These are phyloP conservation scores for Lithospermum erythrorhizon DNA, from an alignment of 257 asterid genomes.

Conservation along the genomic window DNA sequence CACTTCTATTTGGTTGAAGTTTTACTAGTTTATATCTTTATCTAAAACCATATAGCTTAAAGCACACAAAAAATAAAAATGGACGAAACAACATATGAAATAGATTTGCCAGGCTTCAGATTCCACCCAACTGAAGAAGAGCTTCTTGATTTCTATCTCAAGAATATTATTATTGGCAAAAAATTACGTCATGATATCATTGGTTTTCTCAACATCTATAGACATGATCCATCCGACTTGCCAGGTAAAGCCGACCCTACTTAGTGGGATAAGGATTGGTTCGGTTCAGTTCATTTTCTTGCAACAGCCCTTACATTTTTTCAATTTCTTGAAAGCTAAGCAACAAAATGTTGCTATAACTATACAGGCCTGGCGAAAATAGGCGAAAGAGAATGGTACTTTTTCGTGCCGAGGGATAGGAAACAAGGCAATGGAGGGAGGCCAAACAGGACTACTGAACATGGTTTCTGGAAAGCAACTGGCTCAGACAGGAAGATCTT, in stretches of 20 bases:
- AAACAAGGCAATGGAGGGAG: slow-evolving; percentile 65
- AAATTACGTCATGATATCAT: slow-evolving; percentile 38
- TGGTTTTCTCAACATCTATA: slow-evolving; percentile 56
- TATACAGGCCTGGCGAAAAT: slow-evolving; percentile 49
- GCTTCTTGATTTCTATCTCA: slow-evolving; percentile 58
- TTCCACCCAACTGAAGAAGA: slow-evolving; percentile 82
- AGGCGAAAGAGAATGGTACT: slow-evolving; percentile 79
- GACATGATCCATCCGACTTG: slow-evolving; percentile 53
- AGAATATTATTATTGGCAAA: slow-evolving; percentile 25
- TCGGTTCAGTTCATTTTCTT: too few relatives aligned
- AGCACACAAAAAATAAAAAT: neutral
- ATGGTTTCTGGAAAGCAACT: slow-evolving; percentile 85
- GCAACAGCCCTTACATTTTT: neutral
- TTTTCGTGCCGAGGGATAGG: slow-evolving; percentile 55
- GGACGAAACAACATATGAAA: slow-evolving; percentile 2
- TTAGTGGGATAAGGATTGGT: too few relatives aligned
- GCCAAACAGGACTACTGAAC: slow-evolving; percentile 54
- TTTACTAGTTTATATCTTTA: too few relatives aligned
- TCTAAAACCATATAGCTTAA: neutral
- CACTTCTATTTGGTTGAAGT: neutral
- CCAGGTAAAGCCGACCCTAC: slow-evolving; percentile 35
- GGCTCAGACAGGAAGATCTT: slow-evolving; percentile 61
- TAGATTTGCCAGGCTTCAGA: slow-evolving; percentile 57
- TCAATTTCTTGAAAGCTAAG: neutral
- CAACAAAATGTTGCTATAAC: neutral